Evolutionary conservation across 1,139 yeast genomes (phyloP).

Genomic region (Candida tropicalis): DNA sequence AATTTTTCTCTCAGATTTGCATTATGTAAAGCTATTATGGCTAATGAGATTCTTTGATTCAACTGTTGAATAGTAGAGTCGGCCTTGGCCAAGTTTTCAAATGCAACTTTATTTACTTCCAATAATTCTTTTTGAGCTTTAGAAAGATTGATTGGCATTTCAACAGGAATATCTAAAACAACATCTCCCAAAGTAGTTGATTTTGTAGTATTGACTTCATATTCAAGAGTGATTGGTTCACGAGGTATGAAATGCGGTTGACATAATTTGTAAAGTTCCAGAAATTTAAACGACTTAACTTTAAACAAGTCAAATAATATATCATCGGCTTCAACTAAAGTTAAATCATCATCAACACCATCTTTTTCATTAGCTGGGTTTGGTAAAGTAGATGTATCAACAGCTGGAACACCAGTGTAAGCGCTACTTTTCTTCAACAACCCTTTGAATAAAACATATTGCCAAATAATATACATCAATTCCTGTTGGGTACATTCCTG

Average conservation of each 20-base stretch:
- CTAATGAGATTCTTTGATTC: constrained; percentile 62
- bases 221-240: constrained; percentile 76
- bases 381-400: constrained; percentile 18
- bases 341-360: constrained; percentile 31
- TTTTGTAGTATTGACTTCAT: constrained; percentile 72
- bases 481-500: constrained; percentile 85
- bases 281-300: constrained; percentile 58
- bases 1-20: constrained; percentile 55
- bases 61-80: constrained; percentile 58
- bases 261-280: constrained; percentile 73
- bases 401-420: constrained; percentile 42
- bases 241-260: constrained; percentile 66
- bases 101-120: constrained; percentile 41
- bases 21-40: constrained; percentile 66
- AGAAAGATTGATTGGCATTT: constrained; percentile 51
- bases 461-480: constrained; percentile 83
- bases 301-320: constrained; percentile 60
- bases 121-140: constrained; percentile 41
- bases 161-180: constrained; percentile 73
- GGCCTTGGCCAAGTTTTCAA: constrained; percentile 39
- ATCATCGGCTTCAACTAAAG: constrained; percentile 67
- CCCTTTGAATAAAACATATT: constrained; percentile 77
- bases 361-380: constrained; percentile 22
- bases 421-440: constrained; percentile 50
- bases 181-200: constrained; percentile 82